Evolutionary conservation across 2,329 filamentous ascomycete species (phyloP).

Genomic region (Colletotrichum spinosum): DNA sequence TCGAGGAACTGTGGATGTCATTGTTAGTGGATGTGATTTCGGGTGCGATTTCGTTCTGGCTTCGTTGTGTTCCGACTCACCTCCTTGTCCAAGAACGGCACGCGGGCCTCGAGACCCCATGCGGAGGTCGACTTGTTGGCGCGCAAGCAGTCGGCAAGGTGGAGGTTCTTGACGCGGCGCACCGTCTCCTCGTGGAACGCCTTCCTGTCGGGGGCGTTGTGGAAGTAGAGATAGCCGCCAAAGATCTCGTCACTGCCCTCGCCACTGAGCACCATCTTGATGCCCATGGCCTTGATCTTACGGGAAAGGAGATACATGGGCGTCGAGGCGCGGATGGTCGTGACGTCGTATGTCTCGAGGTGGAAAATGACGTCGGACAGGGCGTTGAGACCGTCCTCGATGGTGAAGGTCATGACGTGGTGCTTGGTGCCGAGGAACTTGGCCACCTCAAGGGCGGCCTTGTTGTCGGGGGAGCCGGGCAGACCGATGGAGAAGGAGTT

Average conservation of each 20-base stretch:
- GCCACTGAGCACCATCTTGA: constrained; percentile 99
- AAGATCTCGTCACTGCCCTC: constrained; percentile 99
- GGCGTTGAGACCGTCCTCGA: constrained; percentile 96
- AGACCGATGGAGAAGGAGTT: constrained; percentile 99
- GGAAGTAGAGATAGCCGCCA: constrained; percentile 98
- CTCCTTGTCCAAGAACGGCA: constrained; percentile 97
- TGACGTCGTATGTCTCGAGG: constrained; percentile 97
- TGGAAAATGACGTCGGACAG: constrained; percentile 98
- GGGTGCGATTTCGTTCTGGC: not conserved
- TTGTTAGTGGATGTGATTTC: not conserved
- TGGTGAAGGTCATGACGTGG: constrained; percentile 97
- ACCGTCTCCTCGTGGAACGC: constrained; percentile 98
- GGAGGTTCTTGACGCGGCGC: constrained; percentile 93
- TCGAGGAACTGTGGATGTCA: constrained; percentile 78
- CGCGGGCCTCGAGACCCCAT: constrained; percentile 97
- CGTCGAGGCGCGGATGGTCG: constrained; percentile 96
- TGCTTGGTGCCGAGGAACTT: constrained; percentile 98
- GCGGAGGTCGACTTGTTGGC: constrained; percentile 99
- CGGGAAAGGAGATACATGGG: constrained; percentile 98
- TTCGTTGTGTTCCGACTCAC: constrained; percentile 51
- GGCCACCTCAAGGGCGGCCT: constrained; percentile 91
- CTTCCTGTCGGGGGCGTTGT: constrained; percentile 88
- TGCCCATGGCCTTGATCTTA: constrained; percentile 99
- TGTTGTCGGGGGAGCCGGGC: constrained; percentile 90
- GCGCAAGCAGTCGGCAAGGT: constrained; percentile 94